Evolutionary conservation across 345 rosid species (phyloP), one percentile per base, ranked within the genome.

Genomic region (Streptanthus diversifolius): DNA sequence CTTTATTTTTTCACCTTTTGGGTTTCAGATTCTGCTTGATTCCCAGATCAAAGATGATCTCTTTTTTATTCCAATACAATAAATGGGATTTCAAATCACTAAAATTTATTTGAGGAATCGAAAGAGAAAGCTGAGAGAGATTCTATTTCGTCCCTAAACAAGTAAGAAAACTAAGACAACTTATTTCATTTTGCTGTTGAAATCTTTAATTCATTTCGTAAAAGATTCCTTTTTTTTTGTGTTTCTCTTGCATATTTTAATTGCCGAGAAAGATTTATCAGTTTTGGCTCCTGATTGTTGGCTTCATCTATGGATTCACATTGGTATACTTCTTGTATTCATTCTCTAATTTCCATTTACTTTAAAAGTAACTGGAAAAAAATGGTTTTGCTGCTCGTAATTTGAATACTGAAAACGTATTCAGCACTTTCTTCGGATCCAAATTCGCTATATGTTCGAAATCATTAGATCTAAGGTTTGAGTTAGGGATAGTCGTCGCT

Each of bases 21-120:
- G 22, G 48, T 52, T 70, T 40, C 59, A 70, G 80, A 70, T 77
- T 70, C 76, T 64, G 60, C 44, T 64, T 63, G 75, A 63, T 76
- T 70, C 80, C 30, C 63, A 60, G 63, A 75, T 67, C 63, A 60
- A 21, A 24, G 12, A 59, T 60, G 32, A 60, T 68, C 63, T 68
- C 27, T 75, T 1, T 51, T 76, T 63, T 33, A 61, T 75, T 25
- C 74, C 74, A 1, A 0, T 7, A 55, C 63, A 62, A 27, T 63
- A 18, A 3, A 7, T 67, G n/a, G 5, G 52, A 25, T 66, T 36
- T 45, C 63, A 52, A 48, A 32, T 15, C 58, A 35, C 65, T 64
- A 3, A 22, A 48, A 30, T 44, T 65, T 5, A 25, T 48, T 18
- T 56, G 55, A 77, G 80, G 80, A 77, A 63, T 70, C 80, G 13